phyloP scores from a whole-genome alignment of 169 alveolate species.

The Plasmodium knowlesi region DNA sequence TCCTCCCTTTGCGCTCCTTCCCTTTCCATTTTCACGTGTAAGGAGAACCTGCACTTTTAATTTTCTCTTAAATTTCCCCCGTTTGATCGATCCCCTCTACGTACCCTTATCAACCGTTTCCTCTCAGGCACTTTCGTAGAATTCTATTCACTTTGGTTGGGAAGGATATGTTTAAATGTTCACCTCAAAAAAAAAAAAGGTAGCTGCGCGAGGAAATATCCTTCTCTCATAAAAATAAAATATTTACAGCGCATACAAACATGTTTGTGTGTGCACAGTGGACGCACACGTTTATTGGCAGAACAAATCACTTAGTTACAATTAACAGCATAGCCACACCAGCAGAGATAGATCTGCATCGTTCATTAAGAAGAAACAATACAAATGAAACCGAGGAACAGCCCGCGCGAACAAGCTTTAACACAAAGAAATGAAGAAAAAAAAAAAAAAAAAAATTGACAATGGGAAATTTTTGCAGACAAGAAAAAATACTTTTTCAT shows the following conservation, averaged over 20 bases:
- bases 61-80: background rate
- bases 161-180: background rate
- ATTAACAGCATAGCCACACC: background rate
- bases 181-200: background rate
- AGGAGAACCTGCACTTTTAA: background rate
- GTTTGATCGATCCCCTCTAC: background rate
- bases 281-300: background rate
- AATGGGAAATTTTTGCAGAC: background rate
- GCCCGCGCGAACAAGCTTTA: background rate
- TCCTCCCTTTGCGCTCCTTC: background rate
- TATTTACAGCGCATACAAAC: background rate
- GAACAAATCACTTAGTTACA: background rate
- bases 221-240: background rate
- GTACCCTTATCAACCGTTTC: background rate
- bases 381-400: background rate
- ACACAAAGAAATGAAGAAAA: background rate
- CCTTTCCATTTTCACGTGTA: constrained; percentile 5
- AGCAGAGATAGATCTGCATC: background rate
- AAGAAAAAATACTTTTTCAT: background rate
- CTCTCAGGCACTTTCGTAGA: background rate
- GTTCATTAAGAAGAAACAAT: background rate
- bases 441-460: background rate
- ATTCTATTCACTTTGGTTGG: background rate
- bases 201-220: background rate
- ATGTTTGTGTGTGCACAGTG: background rate